Conservation (phyloP, 768 basidiomycete species). For the Suillus fuscotomentosus region DNA sequence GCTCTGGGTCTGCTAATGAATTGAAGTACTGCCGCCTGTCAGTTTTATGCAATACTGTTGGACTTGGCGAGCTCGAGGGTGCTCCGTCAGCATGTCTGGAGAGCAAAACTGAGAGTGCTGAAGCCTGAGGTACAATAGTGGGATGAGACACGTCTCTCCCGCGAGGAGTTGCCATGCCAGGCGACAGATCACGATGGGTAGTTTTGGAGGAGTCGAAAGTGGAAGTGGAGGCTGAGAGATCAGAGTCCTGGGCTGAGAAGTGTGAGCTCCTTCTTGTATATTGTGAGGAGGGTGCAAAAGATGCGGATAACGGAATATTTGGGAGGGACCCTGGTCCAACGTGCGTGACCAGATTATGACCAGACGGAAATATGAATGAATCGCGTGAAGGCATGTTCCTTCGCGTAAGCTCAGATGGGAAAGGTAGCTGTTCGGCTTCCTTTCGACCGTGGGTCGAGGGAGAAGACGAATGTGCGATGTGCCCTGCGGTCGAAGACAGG, state of each 20-base stretch:
- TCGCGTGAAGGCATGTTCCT: conserved; percentile 21
- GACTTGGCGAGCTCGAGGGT: background rate
- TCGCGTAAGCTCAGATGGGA: background rate
- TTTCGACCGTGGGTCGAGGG: background rate
- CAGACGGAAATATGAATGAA: conserved; percentile 40
- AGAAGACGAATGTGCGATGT: background rate
- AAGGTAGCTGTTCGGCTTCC: background rate
- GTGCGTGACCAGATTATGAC: conserved; percentile 18
- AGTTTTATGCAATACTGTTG: conserved; percentile 8
- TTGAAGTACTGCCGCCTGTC: conserved; percentile 10
- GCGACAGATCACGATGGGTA: background rate
- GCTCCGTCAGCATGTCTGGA: conserved; percentile 18
- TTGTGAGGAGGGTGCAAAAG: conserved; percentile 22
- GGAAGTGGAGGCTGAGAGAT: conserved; percentile 29
- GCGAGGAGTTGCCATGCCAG: conserved; percentile 19
- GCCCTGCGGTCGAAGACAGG: background rate
- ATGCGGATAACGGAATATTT: conserved; percentile 17
- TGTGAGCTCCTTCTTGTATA: conserved; percentile 24
- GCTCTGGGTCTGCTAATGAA: background rate
- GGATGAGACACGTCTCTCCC: conserved; percentile 18
- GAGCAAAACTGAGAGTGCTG: conserved; percentile 37
- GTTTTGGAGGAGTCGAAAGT: conserved; percentile 21
- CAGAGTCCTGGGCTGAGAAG: conserved; percentile 17
- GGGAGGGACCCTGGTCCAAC: conserved; percentile 1
- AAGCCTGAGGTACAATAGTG: conserved; percentile 19